Base-by-base conservation (phyloP, 1,284 basidiomycete genomes). In the Ceratobasidium sp. region DNA sequence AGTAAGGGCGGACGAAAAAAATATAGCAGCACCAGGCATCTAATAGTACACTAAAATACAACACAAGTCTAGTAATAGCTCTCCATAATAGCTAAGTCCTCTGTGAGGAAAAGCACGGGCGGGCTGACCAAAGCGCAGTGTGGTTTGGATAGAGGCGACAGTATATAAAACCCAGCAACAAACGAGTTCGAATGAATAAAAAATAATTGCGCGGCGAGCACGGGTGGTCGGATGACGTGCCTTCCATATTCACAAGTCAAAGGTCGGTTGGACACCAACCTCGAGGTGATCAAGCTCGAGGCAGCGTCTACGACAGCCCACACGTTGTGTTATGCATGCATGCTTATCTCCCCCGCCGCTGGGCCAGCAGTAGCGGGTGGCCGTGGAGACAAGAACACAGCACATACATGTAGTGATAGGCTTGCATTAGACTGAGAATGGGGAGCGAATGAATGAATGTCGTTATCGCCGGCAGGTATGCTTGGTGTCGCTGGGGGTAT, bases 381-480 rank as follows among this genome's bases (percentile, higher is more conserved):
- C 28, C 59, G 0, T n/a, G 59, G 59, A 12, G 38, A 17, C 40
- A 38, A 13, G 33, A 17, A 61, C 17, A 17, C 59, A 38, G 33
- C 38, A 61, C 56, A 57, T 9, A 26, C 38, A 40, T 38, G 17
- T 38, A 15, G 33, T 42, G n/a, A 38, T 17, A 17, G n/a, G 59
- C 33, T 38, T 38, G 38, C 4, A 6, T 42, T 38, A 33, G 23
- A 5, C 2, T 38, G 38, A 38, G 38, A 17, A 54, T 23, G 52
- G 5, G 52, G 46, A 33, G 28, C 1, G 17, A 10, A 15, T 7
- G 57, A 17, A 20, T 12, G 38, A 17, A 40, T 42, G 59, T 61
- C 38, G 33, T 61, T 1, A 38, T 61, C 17, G 59, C 59, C 59
- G 17, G 59, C 59, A 61, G 59, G 59, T 61, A 61, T 61, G 59